phyloP scores from a whole-genome alignment of 306 rosid genomes.

The Vigna unguiculata region DNA sequence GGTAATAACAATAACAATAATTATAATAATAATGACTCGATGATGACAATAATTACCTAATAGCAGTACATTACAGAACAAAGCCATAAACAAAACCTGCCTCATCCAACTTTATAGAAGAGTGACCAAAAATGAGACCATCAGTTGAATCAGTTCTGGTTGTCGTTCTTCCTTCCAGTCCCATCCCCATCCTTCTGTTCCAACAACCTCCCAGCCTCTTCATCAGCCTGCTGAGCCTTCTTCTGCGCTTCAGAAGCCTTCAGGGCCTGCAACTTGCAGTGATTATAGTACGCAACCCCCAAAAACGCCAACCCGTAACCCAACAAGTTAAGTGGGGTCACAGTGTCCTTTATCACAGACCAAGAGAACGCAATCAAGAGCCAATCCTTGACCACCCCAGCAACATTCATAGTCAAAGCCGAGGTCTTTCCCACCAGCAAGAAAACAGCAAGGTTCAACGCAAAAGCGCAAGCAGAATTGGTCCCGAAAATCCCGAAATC shows the following conservation, averaged over 20 bases:
- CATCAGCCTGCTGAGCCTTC: slow-evolving; percentile 80
- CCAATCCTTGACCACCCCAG: slow-evolving; percentile 99
- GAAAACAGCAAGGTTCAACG: slow-evolving; percentile 87
- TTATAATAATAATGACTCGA: slow-evolving; percentile 4
- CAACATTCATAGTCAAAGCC: slow-evolving; percentile 97
- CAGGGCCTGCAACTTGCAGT: slow-evolving; percentile 87
- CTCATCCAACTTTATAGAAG: slow-evolving; percentile 37
- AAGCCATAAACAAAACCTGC: slow-evolving; percentile 46
- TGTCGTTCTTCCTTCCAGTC: slow-evolving; percentile 69
- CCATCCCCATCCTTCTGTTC: slow-evolving; percentile 77
- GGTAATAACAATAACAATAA: neutral
- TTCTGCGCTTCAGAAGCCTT: slow-evolving; percentile 92
- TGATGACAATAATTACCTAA: slow-evolving; percentile 38
- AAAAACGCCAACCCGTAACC: slow-evolving; percentile 88
- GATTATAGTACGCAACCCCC: slow-evolving; percentile 92
- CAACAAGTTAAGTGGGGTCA: slow-evolving; percentile 80
- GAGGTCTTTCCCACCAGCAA: slow-evolving; percentile 95
- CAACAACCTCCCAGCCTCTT: slow-evolving; percentile 90
- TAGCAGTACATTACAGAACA: slow-evolving; percentile 35
- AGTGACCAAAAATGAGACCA: slow-evolving; percentile 43
- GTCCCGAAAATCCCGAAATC: slow-evolving; percentile 77
- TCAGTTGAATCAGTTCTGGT: slow-evolving; percentile 59
- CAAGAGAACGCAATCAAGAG: slow-evolving; percentile 93
- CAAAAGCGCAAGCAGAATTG: slow-evolving; percentile 84
- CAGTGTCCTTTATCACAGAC: slow-evolving; percentile 95